Conservation (phyloP, 345 rosid species). For the Noccaea bulbosa region DNA sequence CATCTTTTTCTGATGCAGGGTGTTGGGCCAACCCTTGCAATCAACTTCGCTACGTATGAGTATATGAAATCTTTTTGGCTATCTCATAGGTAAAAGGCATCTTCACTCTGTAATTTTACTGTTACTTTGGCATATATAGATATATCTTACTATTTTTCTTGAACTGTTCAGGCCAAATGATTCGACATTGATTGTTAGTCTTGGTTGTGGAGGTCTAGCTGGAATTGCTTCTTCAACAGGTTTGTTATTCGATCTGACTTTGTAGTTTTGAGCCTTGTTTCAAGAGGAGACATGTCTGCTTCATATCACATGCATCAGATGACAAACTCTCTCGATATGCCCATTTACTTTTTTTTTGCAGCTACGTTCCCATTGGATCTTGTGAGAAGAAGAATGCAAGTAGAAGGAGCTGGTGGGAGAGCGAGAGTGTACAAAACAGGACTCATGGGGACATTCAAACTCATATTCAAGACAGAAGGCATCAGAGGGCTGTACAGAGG, state of each 20-base stretch:
- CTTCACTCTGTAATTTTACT: not conserved
- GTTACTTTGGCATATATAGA: not conserved
- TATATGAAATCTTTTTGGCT: slow-evolving; percentile 70
- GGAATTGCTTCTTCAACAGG: slow-evolving; percentile 96
- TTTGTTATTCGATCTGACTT: slow-evolving; percentile 35
- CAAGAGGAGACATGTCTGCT: not conserved
- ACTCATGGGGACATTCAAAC: slow-evolving; percentile 72
- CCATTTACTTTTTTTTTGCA: slow-evolving; percentile 43
- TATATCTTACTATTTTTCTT: slow-evolving; percentile 15
- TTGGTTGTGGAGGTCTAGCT: slow-evolving; percentile 90
- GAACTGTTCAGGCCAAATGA: slow-evolving; percentile 65
- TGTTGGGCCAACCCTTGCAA: slow-evolving; percentile 92
- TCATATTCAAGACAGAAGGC: slow-evolving; percentile 80
- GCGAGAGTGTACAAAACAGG: slow-evolving; percentile 80
- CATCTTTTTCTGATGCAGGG: slow-evolving; percentile 55
- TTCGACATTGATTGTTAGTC: slow-evolving; percentile 60
- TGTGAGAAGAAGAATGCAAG: slow-evolving; percentile 92
- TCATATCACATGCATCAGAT: not conserved
- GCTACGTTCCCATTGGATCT: slow-evolving; percentile 95
- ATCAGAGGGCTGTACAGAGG: slow-evolving; percentile 89
- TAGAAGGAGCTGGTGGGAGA: slow-evolving; percentile 95
- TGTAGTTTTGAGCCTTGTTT: not conserved
- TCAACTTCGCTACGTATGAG: slow-evolving; percentile 85
- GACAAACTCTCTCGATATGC: not conserved
- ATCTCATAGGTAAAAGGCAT: slow-evolving; percentile 59